Evolutionary conservation across 352 stramenopile species (phyloP), one percentile per base, ranked within the genome.

Genomic region (Globisporangium megalacanthum): DNA sequence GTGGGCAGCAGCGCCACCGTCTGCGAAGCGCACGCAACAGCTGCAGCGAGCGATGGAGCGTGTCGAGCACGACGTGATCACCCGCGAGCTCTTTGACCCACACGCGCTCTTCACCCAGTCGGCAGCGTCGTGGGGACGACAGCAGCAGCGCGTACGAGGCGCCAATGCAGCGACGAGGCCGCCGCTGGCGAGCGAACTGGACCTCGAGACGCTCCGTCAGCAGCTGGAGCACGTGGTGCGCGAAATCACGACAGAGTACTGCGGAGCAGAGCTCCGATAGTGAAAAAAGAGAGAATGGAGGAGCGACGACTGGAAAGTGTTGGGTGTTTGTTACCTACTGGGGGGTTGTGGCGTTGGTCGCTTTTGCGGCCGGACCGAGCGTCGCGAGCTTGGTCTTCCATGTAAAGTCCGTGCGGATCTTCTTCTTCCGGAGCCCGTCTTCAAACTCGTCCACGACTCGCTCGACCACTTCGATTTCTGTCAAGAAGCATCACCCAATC

Each of bases 361-460:
- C 44, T 20, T 49, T 49, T 4, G 44, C 44, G 44, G 44, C 17
- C 44, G 44, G 44, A 20, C n/a, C 47, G 47, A 54, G 25, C 47
- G 46, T n/a, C 35, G 55, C 55, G 31, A 73, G 36, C 59, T 78
- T 77, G 53, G 54, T 56, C 59, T 78, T 81, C 69, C 69, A 81
- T 35, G 73, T 55, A 39, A 60, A 48, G 42, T 55, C 69, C 7
- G 65, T 78, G 63, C 78, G 70, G 59, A 88, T 72, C 53, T 91
- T 93, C 62, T 93, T 93, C 78, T 93, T 93, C 65, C 86, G 81
- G 48, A 89, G 56, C 13, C 78, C 79, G 37, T 75, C 78, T 39
- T 92, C 78, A 8, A 87, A 72, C 39, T 79, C 70, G 31, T 92
- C 77, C 17, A 75, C 57, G 13, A 70, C 60, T 9, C 85, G 69